Percentiles rank a stretch among this genome's conserved stretches.
phyloP scores from a whole-genome alignment of 2,329 filamentous ascomycete species.

The Didymella sp. region DNA sequence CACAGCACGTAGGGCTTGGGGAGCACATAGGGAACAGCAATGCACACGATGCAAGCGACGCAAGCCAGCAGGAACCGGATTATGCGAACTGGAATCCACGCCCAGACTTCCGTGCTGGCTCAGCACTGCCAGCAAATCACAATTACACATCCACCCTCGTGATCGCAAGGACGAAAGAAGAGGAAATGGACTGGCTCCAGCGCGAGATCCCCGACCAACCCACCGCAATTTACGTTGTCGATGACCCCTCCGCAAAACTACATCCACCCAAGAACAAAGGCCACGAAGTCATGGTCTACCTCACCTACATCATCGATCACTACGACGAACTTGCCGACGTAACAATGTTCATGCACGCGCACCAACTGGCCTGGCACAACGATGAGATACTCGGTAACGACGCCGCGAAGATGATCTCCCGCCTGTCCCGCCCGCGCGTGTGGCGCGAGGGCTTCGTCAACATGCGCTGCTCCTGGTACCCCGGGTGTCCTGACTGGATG shows the following conservation, averaged over 20 bases:
- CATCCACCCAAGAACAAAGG: conserved; percentile 65
- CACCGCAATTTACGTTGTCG: conserved; percentile 60
- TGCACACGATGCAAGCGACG: conserved; percentile 18
- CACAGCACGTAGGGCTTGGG: conserved; percentile 52
- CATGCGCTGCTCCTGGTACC: conserved; percentile 62
- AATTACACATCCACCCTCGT: conserved; percentile 64
- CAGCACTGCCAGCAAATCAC: conserved; percentile 51
- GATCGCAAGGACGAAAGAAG: conserved; percentile 59
- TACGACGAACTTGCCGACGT: conserved; percentile 67
- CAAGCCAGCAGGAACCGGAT: conserved; percentile 34
- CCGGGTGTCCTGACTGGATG: conserved; percentile 64
- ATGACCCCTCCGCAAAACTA: conserved; percentile 56
- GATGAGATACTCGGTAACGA: conserved; percentile 58
- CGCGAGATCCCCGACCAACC: conserved; percentile 58
- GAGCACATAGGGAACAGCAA: conserved; percentile 38
- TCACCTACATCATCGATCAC: conserved; percentile 67
- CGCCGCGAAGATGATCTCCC: conserved; percentile 54
- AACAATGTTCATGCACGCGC: conserved; percentile 67
- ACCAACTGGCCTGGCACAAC: conserved; percentile 66
- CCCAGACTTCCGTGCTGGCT: conserved; percentile 42
- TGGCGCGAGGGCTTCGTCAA: conserved; percentile 62
- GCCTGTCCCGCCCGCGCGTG: conserved; percentile 56
- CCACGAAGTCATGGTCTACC: conserved; percentile 68
- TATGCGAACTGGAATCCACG: conserved; percentile 50
- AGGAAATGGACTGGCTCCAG: conserved; percentile 64